Percentiles rank a stretch among this genome's conserved stretches.
Conservation (phyloP, 202 grass and related monocot species). For the Saccharum hybrid region DNA sequence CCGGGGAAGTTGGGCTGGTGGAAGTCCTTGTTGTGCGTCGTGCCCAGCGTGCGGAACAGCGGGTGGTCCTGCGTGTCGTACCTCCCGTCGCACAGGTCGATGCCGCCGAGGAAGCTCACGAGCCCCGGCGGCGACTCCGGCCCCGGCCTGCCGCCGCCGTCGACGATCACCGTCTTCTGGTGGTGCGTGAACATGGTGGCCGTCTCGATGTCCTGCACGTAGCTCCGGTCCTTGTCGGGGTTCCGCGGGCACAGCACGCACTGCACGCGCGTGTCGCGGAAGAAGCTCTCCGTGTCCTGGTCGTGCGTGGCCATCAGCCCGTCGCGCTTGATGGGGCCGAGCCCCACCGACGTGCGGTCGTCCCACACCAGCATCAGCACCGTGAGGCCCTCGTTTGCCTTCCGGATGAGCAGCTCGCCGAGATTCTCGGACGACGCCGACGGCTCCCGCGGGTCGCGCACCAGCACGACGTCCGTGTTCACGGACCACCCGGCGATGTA, state of each 20-base stretch:
- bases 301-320: too few species aligned
- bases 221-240: constrained; percentile 68
- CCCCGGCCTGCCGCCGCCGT: not conserved
- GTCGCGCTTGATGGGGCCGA: constrained; percentile 77
- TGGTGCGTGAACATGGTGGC: constrained; percentile 89
- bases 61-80: constrained; percentile 81
- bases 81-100: constrained; percentile 85
- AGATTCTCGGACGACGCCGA: constrained; percentile 44
- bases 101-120: constrained; percentile 80
- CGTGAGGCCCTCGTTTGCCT: constrained; percentile 60
- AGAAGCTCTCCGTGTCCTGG: too few species aligned
- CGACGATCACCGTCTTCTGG: constrained; percentile 70
- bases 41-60: constrained; percentile 65
- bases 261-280: too few species aligned
- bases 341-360: constrained; percentile 67
- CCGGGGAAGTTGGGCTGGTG: constrained; percentile 80
- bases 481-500: constrained; percentile 90
- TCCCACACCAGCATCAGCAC: constrained; percentile 86
- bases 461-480: constrained; percentile 59
- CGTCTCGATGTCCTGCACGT: constrained; percentile 66
- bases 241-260: too few species aligned
- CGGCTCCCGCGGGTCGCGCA: constrained; percentile 55
- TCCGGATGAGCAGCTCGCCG: constrained; percentile 67
- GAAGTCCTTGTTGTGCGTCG: constrained; percentile 60
- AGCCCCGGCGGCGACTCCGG: constrained; percentile 19